A percentile compares a stretch with the other conserved stretches of the same genome.
Conservation (phyloP, 257 asterid species). For the Solanum commersonii region DNA sequence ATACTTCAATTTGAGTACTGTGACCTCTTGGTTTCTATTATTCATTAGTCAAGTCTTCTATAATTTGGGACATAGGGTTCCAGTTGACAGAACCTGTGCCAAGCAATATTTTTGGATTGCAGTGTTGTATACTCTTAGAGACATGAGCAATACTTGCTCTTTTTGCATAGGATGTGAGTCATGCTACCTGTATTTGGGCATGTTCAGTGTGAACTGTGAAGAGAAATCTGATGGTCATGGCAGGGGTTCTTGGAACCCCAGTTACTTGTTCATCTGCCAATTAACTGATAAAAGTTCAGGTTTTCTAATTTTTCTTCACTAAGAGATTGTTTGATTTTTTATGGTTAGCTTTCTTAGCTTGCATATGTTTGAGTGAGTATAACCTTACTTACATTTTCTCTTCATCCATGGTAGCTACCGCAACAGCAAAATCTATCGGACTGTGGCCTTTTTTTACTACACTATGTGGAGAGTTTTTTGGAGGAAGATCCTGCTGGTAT, state of each 20-base stretch:
- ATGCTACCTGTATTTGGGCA: neutral
- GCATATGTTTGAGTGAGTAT: neutral
- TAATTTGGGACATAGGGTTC: neutral
- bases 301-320: neutral
- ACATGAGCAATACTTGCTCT: neutral
- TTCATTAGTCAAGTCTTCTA: neutral
- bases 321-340: neutral
- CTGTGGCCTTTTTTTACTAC: slow-evolving; percentile 96
- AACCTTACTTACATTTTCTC: neutral
- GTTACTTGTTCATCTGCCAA: neutral
- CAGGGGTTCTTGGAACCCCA: neutral
- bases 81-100: neutral
- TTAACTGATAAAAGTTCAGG: neutral
- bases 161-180: neutral
- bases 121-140: neutral
- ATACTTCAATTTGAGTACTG: neutral
- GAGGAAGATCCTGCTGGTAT: slow-evolving; percentile 65
- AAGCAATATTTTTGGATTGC: neutral
- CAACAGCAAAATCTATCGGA: slow-evolving; percentile 86
- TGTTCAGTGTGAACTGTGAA: neutral
- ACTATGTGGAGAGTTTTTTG: slow-evolving; percentile 80
- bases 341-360: neutral
- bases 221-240: neutral
- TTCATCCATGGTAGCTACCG: slow-evolving; percentile 53
- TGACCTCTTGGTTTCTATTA: neutral